Base-by-base conservation (phyloP, 2,329 filamentous ascomycete species). In the Trichothecium sympodiale region DNA sequence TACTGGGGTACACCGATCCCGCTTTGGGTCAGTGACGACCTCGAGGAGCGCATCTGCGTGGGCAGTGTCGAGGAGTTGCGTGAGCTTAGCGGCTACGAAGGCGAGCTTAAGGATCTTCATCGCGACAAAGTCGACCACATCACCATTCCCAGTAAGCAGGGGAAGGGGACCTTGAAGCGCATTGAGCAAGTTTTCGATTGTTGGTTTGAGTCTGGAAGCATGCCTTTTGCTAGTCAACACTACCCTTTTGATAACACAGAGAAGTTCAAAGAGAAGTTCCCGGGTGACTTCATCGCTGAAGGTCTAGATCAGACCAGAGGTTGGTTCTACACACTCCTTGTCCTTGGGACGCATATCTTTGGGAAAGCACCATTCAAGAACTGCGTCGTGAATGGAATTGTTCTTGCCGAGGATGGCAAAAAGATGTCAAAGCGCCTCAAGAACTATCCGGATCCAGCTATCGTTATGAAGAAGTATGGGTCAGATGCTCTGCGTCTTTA, bases 341-440 rank as follows among this genome's bases (percentile, higher is more conserved):
- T 95, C 8, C 66, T 96, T 33, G 88, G 88, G 25, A 91, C 83
- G 7, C 84, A 94, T 54, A 70, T 95, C 4, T 94, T 91, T 49
- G 83, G 83, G 30, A 73, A 77, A 26, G 76, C 87, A 3, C 87
- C 89, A 0, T 95, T 94, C 69, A 80, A 91, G 62, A 95, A 94
- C 56, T 93, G 86, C 49, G 84, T 95, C n/a, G 87, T 94, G 42
- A 95, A 94, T 53, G 88, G 88, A 34, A 91, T 94, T 43, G 87
- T 95, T 4, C 71, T 95, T 29, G 88, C 88, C 1, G 87, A 94
- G 55, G 86, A 94, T 51, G 89, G 89, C 38, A 95, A 94, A 69
- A 96, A 96, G 69, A 96, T 96, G 89, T 94, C 87, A 6, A 96
- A 96, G 62, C 77, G 89, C 36, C 68, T 94, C 39, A 93, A 95